Base-by-base conservation (phyloP, 2,329 filamentous ascomycete genomes). In the Clonostachys rosea region DNA sequence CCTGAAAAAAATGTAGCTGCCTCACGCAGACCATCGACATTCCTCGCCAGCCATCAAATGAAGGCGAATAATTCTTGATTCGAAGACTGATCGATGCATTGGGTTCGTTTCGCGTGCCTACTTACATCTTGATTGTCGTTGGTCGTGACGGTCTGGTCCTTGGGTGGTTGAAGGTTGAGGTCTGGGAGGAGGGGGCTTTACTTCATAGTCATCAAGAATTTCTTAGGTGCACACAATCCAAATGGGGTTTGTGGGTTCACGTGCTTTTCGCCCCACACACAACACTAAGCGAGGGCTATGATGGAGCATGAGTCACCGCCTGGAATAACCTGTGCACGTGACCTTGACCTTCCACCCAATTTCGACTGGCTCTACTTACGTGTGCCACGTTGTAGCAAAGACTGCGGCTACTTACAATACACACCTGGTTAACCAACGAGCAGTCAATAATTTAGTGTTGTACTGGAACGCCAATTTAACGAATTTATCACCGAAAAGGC, bases 91-190 rank as follows among this genome's bases (percentile, higher is more conserved):
- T 30, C 24, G 24, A 30, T 9, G 24, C 24, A 30, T 30, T 30
- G 24, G 24, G 24, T 30, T 30, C 24, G 24, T 30, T 30, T 30
- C 24, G 24, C 24, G 24, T 30, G 24, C 24, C 40, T 52, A 70
- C 68, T 71, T 63, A 71, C 68, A 71, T 71, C 68, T 70, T 71
- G 64, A 66, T 62, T 69, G 57, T 66, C 61, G 61, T 61, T 65
- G 61, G 57, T 61, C 55, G 61, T 47, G 62, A 69, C 68, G 68
- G 68, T 59, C 60, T 64, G 39, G 59, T 66, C 65, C 63, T 69
- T 66, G 57, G 59, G 56, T 62, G 60, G 57, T 55, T 52, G 56
- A 55, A 51, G 59, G 58, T 58, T 66, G 59, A 65, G 62, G 58
- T 61, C 59, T 59, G 58, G 44, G 46, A 40, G 44, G 64, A 63